Base-by-base conservation (phyloP, 768 basidiomycete species). In the Guyanaporus albipodus region DNA sequence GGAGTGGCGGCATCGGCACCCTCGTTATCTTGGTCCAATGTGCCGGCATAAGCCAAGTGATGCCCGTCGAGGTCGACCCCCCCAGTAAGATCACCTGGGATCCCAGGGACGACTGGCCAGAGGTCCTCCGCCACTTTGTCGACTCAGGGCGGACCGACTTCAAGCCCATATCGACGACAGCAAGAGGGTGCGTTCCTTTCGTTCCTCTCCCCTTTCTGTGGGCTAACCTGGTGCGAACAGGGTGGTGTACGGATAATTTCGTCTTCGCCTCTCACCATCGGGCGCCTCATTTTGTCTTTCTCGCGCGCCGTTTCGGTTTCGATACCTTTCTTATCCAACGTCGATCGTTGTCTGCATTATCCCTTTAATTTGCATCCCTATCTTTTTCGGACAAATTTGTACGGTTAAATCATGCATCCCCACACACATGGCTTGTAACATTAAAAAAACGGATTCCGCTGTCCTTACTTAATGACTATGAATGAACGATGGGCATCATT, bases 11-110 rank as follows among this genome's bases (percentile, higher is more conserved):
- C 11, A 82, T 90, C 54, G 88, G 88, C 17, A 79, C 83, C 4
- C 73, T 83, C 3, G 74, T 90, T 42, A 75, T 91, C 63, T 72
- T 90, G 61, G 74, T 91, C 48, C 85, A 90, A 59, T 89, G 87
- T 58, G 84, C 79, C 29, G 73, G 75, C 19, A 75, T 88, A 58
- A 82, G 80, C 59, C 86, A 91, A 57, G 87, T 91, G 53, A 86
- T 90, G 83, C 88, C 88, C 26, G 85, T 90, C 52, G 88, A 91
- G 61, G 83, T 90, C 41, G 88, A 91, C 63, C 79, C 84, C 7
- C 87, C 85, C 1, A 70, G 75, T 48, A 85, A 81, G 56, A 87
- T 89, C 58, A 71, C 79, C 27, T 90, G 87, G 88, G 87, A 88
- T 61, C 55, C 66, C 17, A 73, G 87, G 44, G 81, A 81, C 10